Conservation (phyloP, 768 basidiomycete genomes). For the Glaciozyma antarctica region DNA sequence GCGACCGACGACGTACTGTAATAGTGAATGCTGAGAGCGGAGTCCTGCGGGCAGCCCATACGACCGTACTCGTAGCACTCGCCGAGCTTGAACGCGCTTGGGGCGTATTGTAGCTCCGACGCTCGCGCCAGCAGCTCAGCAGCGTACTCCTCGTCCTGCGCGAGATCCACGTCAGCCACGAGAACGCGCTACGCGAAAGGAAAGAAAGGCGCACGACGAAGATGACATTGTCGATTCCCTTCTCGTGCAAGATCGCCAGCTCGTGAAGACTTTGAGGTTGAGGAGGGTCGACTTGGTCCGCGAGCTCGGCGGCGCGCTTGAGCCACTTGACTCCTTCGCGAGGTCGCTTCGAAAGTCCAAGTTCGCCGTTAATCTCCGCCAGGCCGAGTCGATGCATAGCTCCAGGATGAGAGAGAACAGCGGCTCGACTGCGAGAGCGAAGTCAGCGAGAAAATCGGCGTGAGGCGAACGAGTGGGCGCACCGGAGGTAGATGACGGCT, state of each 20-base stretch:
- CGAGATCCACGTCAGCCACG: too few relatives aligned
- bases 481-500: slow-evolving; percentile 76
- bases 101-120: slow-evolving; percentile 89
- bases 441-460: neutral
- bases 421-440: slow-evolving; percentile 56
- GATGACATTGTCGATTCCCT: slow-evolving; percentile 95
- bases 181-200: neutral
- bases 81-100: slow-evolving; percentile 86
- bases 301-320: slow-evolving; percentile 82
- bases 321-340: slow-evolving; percentile 99
- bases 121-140: slow-evolving; percentile 90
- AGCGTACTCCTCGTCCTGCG: slow-evolving; percentile 76
- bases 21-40: slow-evolving; percentile 95
- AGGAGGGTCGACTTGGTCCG: slow-evolving; percentile 34
- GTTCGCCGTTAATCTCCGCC: slow-evolving; percentile 89
- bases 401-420: slow-evolving; percentile 79
- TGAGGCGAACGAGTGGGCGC: slow-evolving; percentile 16
- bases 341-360: slow-evolving; percentile 72
- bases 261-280: slow-evolving; percentile 76
- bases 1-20: slow-evolving; percentile 44
- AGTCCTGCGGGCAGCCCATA: slow-evolving; percentile 95
- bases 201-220: slow-evolving; percentile 49
- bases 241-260: slow-evolving; percentile 83
- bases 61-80: slow-evolving; percentile 99
- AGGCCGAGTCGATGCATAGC: slow-evolving; percentile 95